Conservation (phyloP, 108 stramenopile genomes). For the Discostella pseudostelligera region DNA sequence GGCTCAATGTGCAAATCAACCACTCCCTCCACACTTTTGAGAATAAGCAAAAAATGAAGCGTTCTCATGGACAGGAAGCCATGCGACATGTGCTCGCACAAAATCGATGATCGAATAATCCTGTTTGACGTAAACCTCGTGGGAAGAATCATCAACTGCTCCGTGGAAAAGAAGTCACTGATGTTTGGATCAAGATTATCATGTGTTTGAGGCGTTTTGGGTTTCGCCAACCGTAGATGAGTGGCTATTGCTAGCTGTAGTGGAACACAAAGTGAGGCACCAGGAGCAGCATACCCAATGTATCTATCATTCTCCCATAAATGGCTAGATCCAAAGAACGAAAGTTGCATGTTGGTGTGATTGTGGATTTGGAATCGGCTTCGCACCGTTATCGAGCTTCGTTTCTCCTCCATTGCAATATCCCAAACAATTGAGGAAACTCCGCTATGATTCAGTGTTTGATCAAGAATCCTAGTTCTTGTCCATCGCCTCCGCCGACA, state of each 20-base stretch:
- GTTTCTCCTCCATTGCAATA: slow-evolving; percentile 47
- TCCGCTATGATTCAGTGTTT: slow-evolving; percentile 34
- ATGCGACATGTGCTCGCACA: slow-evolving; percentile 19
- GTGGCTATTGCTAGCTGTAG: slow-evolving; percentile 55
- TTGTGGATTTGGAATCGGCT: slow-evolving; percentile 66
- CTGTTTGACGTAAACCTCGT: slow-evolving; percentile 57
- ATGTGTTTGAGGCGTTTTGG: slow-evolving; percentile 8
- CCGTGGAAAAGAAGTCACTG: slow-evolving; percentile 39
- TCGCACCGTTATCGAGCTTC: slow-evolving; percentile 46
- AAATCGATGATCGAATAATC: slow-evolving; percentile 52
- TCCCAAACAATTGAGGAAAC: slow-evolving; percentile 61
- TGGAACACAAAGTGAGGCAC: slow-evolving; percentile 51
- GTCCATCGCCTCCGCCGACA: slow-evolving; percentile 77
- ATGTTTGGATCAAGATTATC: slow-evolving; percentile 15
- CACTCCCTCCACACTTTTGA: slow-evolving; percentile 49
- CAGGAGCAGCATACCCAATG: slow-evolving; percentile 47
- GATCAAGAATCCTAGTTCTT: slow-evolving; percentile 64
- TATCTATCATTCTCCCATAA: slow-evolving; percentile 59
- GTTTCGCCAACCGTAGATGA: slow-evolving; percentile 60
- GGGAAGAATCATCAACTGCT: slow-evolving; percentile 68
- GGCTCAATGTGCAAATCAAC: slow-evolving; percentile 60
- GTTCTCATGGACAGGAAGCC: slow-evolving; percentile 49
- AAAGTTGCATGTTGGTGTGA: slow-evolving; percentile 40
- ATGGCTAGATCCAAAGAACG: slow-evolving; percentile 56
- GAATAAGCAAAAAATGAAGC: slow-evolving; percentile 59